Base-by-base conservation (phyloP, 352 stramenopile species). In the Phytophthora ohioensis region DNA sequence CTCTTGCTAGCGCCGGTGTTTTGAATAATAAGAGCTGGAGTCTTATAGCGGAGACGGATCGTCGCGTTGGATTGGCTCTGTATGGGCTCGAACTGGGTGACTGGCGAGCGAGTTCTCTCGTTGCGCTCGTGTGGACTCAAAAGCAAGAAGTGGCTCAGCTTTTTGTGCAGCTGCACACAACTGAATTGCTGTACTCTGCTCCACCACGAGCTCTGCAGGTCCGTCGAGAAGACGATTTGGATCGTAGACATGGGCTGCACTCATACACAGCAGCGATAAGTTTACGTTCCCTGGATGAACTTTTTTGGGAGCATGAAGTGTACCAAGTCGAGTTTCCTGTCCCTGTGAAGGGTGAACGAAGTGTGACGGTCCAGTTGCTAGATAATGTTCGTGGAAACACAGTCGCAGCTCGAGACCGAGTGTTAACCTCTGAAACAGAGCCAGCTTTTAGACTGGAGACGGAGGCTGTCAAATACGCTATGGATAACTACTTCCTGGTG, bases 251-350 rank as follows among this genome's bases (percentile, higher is more conserved):
- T 45, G 81, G 81, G 0, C 55, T 90, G 5, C 78, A 87, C 13
- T 84, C 80, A 8, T 89, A 80, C 51, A 85, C 78, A 9, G 68
- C 73, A 30, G 81, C 84, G 0, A 45, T 89, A 21, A 84, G 78
- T 56, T 58, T 91, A 17, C 76, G 81, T 2, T 76, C 78, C 9
- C 69, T 86, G 1, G 65, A 82, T 13, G 62, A 64, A 17, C 73
- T 85, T 34, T 65, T 82, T 13, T 91, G 80, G 81, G 81, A 90
- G 49, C 75, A 53, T 15, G 84, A 91, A 58, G 76, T 76, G 32
- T 91, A 82, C 41, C 71, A 78, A 17, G 56, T 87, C 15, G 76
- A 76, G 51, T 81, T 87, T 13, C 43, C 66, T 27, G 32, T 38
- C 15, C 47, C 67, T 8, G 31, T 57, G 27, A 41, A 42, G 39